These are phyloP conservation scores for Sextonia rubra DNA, from an alignment of 164 flowering plant species.

Conservation along the genomic window DNA sequence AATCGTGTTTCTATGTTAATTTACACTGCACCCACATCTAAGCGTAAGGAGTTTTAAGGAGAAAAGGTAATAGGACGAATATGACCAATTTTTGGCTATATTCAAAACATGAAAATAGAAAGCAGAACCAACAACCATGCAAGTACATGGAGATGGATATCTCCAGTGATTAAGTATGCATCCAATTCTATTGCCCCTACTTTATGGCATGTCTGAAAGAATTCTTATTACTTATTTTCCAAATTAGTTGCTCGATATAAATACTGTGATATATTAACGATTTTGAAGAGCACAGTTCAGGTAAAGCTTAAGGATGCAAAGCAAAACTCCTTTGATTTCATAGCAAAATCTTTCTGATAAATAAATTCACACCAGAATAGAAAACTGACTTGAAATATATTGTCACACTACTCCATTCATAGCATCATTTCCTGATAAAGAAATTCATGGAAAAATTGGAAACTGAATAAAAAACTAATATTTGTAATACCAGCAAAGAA, in stretches of 20 bases:
- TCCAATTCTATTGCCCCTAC: background rate
- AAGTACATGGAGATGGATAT: too few relatives aligned
- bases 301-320: background rate
- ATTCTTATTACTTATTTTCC: background rate
- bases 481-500: slow-evolving; percentile 63
- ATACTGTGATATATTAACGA: too few relatives aligned
- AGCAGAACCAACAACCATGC: too few relatives aligned
- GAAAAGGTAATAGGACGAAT: too few relatives aligned
- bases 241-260: background rate
- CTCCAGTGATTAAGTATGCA: too few relatives aligned
- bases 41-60: too few relatives aligned
- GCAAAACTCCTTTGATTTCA: background rate
- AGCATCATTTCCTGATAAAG: background rate
- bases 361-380: background rate
- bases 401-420: background rate
- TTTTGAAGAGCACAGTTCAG: background rate
- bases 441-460: background rate
- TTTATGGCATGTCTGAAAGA: background rate
- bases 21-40: too few relatives aligned
- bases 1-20: too few relatives aligned
- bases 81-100: too few relatives aligned
- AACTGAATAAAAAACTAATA: background rate
- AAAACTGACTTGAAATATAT: background rate
- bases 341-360: background rate
- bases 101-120: too few relatives aligned